A percentile compares a stretch with the other conserved stretches of the same genome.
These are phyloP conservation scores for Salix caprea DNA, from an alignment of 345 rosid genomes.

Conservation along the genomic window DNA sequence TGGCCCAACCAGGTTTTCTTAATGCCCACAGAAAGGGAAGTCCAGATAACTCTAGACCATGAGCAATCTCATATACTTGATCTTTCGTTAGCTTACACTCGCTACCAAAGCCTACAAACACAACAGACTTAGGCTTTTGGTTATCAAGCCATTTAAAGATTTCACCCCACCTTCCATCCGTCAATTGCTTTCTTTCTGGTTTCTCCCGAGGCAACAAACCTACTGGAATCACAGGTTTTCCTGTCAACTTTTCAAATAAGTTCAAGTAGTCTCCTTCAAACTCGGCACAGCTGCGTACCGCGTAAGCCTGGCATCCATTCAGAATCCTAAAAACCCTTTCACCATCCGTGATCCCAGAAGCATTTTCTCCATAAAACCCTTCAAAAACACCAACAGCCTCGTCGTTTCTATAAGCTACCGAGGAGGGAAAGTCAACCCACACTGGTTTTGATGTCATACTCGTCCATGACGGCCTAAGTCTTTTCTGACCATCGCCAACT, in stretches of 20 bases:
- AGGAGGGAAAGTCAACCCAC: constrained; percentile 24
- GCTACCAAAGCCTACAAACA: too few species aligned
- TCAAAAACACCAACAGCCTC: not conserved
- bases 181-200: not conserved
- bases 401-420: not conserved
- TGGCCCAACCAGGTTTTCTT: constrained; percentile 28
- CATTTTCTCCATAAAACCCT: constrained; percentile 1
- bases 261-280: constrained; percentile 19
- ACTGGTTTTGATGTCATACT: constrained; percentile 7
- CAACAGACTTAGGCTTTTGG: constrained; percentile 20
- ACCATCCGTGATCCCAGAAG: constrained; percentile 11
- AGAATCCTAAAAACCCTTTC: not conserved
- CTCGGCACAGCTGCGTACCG: constrained; percentile 26
- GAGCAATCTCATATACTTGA: too few species aligned
- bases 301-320: not conserved
- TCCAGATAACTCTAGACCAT: too few species aligned
- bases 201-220: constrained; percentile 23
- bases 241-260: not conserved
- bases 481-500: not conserved
- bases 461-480: constrained; percentile 1
- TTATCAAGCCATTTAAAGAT: constrained; percentile 27
- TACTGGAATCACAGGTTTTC: constrained; percentile 18
- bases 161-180: constrained; percentile 3
- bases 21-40: constrained; percentile 37
- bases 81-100: too few species aligned